Evolutionary conservation across 331 rosid species (phyloP).

Genomic region (Telfairia occidentalis): DNA sequence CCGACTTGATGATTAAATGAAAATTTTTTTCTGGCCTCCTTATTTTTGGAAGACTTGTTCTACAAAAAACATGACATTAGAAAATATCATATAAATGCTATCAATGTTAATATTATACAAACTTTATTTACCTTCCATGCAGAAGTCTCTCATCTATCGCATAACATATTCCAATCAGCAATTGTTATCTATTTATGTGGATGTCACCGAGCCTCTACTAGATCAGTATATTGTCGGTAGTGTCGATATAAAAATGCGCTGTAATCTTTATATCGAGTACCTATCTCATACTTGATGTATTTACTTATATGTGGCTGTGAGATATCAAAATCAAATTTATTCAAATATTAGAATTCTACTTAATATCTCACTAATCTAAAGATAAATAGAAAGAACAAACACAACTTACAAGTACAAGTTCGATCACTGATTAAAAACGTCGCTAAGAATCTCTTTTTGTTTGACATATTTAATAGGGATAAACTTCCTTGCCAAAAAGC

Average conservation of each 20-base stretch:
- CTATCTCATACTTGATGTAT: neutral
- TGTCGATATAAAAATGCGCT: neutral
- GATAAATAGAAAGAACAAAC: no score
- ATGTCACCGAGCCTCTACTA: neutral
- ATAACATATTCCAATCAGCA: neutral
- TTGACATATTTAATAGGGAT: no score
- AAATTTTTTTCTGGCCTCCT: neutral
- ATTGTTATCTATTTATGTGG: neutral
- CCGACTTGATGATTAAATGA: neutral
- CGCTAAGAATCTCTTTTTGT: no score
- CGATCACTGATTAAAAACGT: no score
- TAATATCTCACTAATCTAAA: no score
- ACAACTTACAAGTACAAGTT: no score
- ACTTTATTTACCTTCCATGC: neutral
- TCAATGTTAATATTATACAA: neutral
- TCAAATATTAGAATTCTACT: neutral
- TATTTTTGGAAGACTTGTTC: neutral
- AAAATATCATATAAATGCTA: neutral
- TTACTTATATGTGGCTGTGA: neutral
- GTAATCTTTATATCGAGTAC: neutral
- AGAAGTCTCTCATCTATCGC: neutral
- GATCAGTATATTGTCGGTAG: neutral
- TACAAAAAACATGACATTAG: neutral
- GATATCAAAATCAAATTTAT: neutral
- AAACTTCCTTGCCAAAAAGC: no score